Conservation (phyloP, 192 early-diverging fungal genomes). For the Dispira parvispora region DNA sequence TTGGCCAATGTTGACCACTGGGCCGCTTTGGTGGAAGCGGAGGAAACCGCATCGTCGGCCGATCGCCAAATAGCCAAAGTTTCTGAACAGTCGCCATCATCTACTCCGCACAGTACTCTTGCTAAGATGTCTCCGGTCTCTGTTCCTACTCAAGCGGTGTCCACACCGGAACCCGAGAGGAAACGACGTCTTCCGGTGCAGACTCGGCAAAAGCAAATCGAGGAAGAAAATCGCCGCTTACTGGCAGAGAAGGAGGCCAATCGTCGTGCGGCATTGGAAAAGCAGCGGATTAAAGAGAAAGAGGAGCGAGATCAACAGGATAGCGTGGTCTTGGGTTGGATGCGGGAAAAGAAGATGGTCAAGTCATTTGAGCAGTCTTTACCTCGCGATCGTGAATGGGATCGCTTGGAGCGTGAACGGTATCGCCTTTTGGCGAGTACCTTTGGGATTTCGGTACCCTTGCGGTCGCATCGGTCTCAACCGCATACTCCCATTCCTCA, state of each 20-base stretch:
- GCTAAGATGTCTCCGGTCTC: no score
- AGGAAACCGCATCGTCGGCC: no score
- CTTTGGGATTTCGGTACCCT: not conserved
- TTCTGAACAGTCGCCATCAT: no score
- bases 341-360: not conserved
- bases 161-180: not conserved
- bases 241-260: not conserved
- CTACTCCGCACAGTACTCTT: no score
- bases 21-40: conserved; percentile 2
- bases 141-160: no score
- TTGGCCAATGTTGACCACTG: conserved; percentile 10
- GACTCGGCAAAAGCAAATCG: conserved; percentile 7
- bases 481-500: conserved; percentile 2
- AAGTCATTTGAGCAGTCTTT: not conserved
- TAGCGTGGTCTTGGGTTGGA: not conserved
- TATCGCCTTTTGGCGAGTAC: not conserved
- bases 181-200: not conserved
- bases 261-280: not conserved
- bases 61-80: no score
- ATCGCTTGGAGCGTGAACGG: not conserved
- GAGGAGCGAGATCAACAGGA: not conserved
- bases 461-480: not conserved
- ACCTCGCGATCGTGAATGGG: conserved; percentile 6
- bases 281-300: not conserved
- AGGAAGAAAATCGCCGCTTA: not conserved